Conservation (phyloP, 2,329 filamentous ascomycete species). For the Cytospora paraplurivora region DNA sequence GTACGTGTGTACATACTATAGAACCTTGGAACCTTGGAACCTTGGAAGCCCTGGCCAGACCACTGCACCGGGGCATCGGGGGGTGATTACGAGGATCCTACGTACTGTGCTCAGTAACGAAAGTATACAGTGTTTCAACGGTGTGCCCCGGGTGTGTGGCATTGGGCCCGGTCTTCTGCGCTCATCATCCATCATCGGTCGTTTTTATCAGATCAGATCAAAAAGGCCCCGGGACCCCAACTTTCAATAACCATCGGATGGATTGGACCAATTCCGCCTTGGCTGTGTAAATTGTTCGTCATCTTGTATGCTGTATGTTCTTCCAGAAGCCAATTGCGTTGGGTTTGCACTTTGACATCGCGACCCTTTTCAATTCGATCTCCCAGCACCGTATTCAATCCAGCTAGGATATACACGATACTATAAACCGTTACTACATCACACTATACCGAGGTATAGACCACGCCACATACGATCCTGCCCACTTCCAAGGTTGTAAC, state of each 20-base stretch:
- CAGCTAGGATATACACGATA: too few relatives aligned
- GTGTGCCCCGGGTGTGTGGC: neutral
- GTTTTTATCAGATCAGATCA: conserved; percentile 3
- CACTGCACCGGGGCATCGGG: conserved; percentile 15
- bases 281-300: neutral
- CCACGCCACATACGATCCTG: too few relatives aligned
- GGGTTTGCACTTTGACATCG: neutral
- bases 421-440: too few relatives aligned
- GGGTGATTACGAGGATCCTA: neutral
- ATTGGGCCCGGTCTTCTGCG: neutral
- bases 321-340: neutral
- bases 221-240: neutral
- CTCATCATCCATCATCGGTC: neutral
- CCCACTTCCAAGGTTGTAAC: too few relatives aligned
- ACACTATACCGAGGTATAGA: too few relatives aligned
- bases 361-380: neutral
- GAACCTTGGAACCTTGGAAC: neutral
- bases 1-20: too few relatives aligned
- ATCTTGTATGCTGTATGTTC: neutral
- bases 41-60: neutral
- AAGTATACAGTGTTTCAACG: conserved; percentile 2
- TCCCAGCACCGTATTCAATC: conserved; percentile 6
- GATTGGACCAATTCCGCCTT: too few relatives aligned
- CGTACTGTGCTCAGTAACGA: neutral
- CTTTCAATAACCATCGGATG: neutral